Conservation (phyloP, 768 basidiomycete species). For the Lepiota brunneoincarnata region DNA sequence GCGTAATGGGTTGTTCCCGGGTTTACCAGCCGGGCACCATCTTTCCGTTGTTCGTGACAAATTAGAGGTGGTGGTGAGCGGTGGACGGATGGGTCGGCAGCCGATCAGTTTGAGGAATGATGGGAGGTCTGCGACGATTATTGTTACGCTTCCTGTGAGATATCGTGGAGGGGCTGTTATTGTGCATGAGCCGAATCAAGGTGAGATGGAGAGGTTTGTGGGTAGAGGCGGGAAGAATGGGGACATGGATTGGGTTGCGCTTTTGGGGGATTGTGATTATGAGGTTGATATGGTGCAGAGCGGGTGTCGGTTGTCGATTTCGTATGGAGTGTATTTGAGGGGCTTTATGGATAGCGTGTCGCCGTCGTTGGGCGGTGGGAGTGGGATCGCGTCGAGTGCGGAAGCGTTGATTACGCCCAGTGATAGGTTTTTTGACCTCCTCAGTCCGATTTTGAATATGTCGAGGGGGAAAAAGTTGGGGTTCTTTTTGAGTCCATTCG, state of each 20-base stretch:
- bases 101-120: constrained; percentile 55
- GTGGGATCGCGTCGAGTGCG: constrained; percentile 25
- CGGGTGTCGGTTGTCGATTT: constrained; percentile 66
- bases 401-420: constrained; percentile 72
- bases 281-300: constrained; percentile 70
- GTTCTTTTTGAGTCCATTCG: constrained; percentile 59
- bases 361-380: background rate
- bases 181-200: constrained; percentile 52
- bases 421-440: constrained; percentile 67
- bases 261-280: constrained; percentile 70
- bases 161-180: constrained; percentile 67
- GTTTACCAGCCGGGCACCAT: constrained; percentile 64
- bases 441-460: constrained; percentile 70
- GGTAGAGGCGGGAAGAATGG: constrained; percentile 60
- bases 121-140: constrained; percentile 67
- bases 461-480: constrained; percentile 70
- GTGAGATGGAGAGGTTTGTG: constrained; percentile 55
- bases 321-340: constrained; percentile 70
- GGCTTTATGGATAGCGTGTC: constrained; percentile 49
- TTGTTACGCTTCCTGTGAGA: constrained; percentile 72
- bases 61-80: constrained; percentile 64
- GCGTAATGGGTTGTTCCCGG: constrained; percentile 68
- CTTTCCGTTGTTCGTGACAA: constrained; percentile 67
- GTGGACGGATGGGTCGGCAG: constrained; percentile 57
- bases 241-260: constrained; percentile 78